These are phyloP conservation scores for Larix sibirica DNA, from an alignment of 83 land plant species.

Conservation along the genomic window DNA sequence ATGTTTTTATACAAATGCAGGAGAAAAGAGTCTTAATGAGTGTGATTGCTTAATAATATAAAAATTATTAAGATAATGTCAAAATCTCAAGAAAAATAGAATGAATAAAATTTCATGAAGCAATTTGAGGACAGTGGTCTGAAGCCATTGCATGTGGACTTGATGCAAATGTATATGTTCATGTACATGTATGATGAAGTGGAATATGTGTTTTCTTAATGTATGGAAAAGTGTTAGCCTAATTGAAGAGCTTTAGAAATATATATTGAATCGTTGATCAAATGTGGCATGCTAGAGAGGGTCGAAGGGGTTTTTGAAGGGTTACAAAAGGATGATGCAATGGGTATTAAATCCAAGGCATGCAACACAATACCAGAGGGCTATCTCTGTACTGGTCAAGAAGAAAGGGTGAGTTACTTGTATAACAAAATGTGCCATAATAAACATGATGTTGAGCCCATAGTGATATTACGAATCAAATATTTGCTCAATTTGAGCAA, in stretches of 20 bases:
- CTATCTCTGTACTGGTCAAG: slow-evolving; percentile 46
- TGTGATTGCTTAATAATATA: slow-evolving; percentile 44
- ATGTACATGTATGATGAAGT: slow-evolving; percentile 53
- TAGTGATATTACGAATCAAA: slow-evolving; percentile 38
- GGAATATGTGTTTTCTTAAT: slow-evolving; percentile 45
- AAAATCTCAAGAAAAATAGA: slow-evolving; percentile 50
- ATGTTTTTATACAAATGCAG: slow-evolving; percentile 64
- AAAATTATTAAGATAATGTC: slow-evolving; percentile 70
- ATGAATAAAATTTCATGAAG: slow-evolving; percentile 56
- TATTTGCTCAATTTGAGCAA: slow-evolving; percentile 34
- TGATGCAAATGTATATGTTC: slow-evolving; percentile 73
- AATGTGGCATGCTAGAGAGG: slow-evolving; percentile 55
- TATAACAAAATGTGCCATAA: slow-evolving; percentile 63
- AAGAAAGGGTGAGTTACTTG: slow-evolving; percentile 54
- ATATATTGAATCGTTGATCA: slow-evolving; percentile 63
- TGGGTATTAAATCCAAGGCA: slow-evolving; percentile 51
- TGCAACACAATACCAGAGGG: slow-evolving; percentile 74
- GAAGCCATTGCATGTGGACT: slow-evolving; percentile 49
- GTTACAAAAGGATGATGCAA: slow-evolving; percentile 44
- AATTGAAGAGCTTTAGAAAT: slow-evolving; percentile 55
- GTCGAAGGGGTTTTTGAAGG: slow-evolving; percentile 68
- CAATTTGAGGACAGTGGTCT: slow-evolving; percentile 53
- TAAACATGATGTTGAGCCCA: slow-evolving; percentile 53
- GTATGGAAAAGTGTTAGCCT: slow-evolving; percentile 56
- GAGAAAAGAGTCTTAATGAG: slow-evolving; percentile 32